Base-by-base conservation (phyloP, 1,139 yeast species). In the Pichia sp. region DNA sequence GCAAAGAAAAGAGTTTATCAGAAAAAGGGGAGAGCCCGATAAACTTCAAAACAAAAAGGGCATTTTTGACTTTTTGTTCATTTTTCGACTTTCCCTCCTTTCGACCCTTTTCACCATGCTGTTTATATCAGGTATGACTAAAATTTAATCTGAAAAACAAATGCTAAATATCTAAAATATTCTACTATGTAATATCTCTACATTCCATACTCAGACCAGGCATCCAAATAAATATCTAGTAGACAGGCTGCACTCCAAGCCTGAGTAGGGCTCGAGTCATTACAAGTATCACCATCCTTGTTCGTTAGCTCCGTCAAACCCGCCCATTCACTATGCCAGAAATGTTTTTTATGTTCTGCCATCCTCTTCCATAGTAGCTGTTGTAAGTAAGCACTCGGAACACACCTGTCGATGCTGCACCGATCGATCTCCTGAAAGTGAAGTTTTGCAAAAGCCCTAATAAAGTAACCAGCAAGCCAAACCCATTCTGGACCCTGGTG, bases 401-500 rank as follows among this genome's bases (percentile, higher is more conserved):
- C 65, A 7, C 72, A 72, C 16, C 70, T 66, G 1, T 65, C 61
- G 2, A 56, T 49, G 8, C 55, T 46, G 52, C 71, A 66, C 3
- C 50, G 55, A n/a, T 64, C 65, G 54, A 61, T 63, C 12, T 55
- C 73, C 33, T 69, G 62, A 54, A 75, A 71, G 61, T 83, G 83
- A 69, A 86, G 83, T 52, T 73, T 69, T 49, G 78, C 72, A 67
- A 76, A 84, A 0, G 98, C 96, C 59, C 97, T 79, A 62, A 93
- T 72, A 67, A 89, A 92, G 71, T 83, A 91, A 1, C 99, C 99
- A 43, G 79, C 77, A 58, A 85, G 82, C 97, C 98, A 93, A 27
- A 88, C 85, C 99, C 99, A 93, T 69, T 93, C 99, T 1, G 99
- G 99, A 2, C 99, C 99, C 72, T 93, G 98, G 70, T 93, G 99